Evolutionary conservation across 2,329 filamentous ascomycete species (phyloP).

Genomic region (Fusarium newnesense): DNA sequence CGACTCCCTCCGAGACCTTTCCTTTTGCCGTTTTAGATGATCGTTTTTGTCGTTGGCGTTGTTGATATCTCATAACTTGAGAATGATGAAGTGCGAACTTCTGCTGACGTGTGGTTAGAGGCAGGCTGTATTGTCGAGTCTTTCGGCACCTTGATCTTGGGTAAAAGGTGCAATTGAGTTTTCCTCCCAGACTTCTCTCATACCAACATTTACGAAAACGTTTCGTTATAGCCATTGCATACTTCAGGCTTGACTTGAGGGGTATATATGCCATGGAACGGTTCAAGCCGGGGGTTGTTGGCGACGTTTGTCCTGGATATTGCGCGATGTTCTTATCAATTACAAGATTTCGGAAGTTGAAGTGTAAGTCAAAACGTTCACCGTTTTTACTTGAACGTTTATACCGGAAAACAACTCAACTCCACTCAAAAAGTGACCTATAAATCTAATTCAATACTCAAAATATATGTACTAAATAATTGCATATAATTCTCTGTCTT

Average conservation of each 20-base stretch:
- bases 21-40: not conserved
- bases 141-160: not conserved
- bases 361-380: not conserved
- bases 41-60: not conserved
- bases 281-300: not conserved
- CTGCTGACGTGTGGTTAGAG: too few species aligned
- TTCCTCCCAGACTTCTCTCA: accelerated
- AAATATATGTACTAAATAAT: not conserved
- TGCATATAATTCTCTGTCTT: not conserved
- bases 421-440: accelerated
- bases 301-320: constrained; percentile 29
- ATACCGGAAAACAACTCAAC: not conserved
- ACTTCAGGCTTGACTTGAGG: accelerated
- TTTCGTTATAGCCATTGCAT: accelerated
- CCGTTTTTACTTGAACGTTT: not conserved
- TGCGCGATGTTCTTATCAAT: constrained; percentile 28
- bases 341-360: constrained; percentile 6
- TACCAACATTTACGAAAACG: accelerated
- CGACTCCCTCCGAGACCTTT: constrained; percentile 42
- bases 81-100: not conserved
- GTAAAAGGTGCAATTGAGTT: not conserved
- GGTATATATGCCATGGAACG: not conserved
- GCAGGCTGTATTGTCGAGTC: not conserved
- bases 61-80: not conserved
- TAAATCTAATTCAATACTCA: not conserved